Percentiles rank a stretch among this genome's conserved stretches.
Evolutionary conservation across 1,139 yeast species (phyloP).

Genomic region (Geotrichum klebahnii): DNA sequence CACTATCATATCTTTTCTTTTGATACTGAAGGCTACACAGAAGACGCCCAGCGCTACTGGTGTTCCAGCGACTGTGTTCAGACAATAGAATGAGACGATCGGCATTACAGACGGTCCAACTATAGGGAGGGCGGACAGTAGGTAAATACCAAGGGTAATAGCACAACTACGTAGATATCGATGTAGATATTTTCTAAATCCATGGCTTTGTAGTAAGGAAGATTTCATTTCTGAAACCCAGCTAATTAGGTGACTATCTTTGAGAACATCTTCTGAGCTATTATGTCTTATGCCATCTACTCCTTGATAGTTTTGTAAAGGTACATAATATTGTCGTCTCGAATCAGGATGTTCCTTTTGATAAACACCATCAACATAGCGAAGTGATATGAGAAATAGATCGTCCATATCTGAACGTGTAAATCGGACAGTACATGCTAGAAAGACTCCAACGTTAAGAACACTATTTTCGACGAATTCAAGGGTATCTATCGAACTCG

Average conservation of each 20-base stretch:
- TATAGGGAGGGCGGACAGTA: slow-evolving; percentile 39
- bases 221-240: not conserved
- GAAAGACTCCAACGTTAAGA: slow-evolving; percentile 45
- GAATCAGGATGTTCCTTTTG: slow-evolving; percentile 40
- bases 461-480: slow-evolving; percentile 41
- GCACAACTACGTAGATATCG: slow-evolving; percentile 33
- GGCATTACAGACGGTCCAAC: slow-evolving; percentile 46
- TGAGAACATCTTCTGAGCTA: not conserved
- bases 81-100: slow-evolving; percentile 44
- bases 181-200: slow-evolving; percentile 23
- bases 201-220: slow-evolving; percentile 9
- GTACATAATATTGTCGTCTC: slow-evolving; percentile 30
- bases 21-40: slow-evolving; percentile 39
- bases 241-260: not conserved
- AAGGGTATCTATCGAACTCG: slow-evolving; percentile 30
- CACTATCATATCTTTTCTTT: slow-evolving; percentile 40
- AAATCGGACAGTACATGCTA: slow-evolving; percentile 43
- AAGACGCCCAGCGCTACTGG: slow-evolving; percentile 44
- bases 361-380: slow-evolving; percentile 44
- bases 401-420: slow-evolving; percentile 40
- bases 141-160: slow-evolving; percentile 32
- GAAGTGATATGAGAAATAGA: slow-evolving; percentile 44
- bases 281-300: not conserved
- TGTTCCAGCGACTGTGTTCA: slow-evolving; percentile 49
- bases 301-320: slow-evolving; percentile 18